Percentiles rank a stretch among this genome's conserved stretches.
phyloP scores from a whole-genome alignment of 345 rosid genomes.

The Reutealis trisperma region DNA sequence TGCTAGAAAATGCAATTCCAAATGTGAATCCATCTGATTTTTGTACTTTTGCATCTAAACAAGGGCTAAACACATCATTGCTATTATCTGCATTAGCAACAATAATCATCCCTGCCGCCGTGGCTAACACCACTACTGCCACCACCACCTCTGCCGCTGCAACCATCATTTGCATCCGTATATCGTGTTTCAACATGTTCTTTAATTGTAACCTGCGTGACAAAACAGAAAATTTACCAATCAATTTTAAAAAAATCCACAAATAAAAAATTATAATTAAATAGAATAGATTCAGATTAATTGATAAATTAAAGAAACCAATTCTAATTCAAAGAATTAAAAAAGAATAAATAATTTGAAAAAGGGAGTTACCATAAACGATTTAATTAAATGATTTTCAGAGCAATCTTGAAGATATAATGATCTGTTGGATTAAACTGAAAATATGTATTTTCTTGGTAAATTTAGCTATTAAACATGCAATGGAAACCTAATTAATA shows the following conservation, averaged over 20 bases:
- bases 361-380: neutral
- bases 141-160: neutral
- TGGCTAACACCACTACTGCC: neutral
- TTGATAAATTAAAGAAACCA: neutral
- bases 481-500: neutral
- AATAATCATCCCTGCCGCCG: conserved; percentile 21
- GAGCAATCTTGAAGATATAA: conserved; percentile 1
- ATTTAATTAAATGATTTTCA: too few species aligned
- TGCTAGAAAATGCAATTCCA: conserved; percentile 66
- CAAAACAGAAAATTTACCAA: neutral
- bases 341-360: neutral
- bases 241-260: neutral
- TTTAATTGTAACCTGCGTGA: conserved; percentile 13
- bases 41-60: conserved; percentile 60
- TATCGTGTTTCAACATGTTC: conserved; percentile 14
- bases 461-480: neutral
- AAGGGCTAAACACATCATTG: conserved; percentile 62
- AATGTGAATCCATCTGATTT: conserved; percentile 77
- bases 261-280: too few species aligned
- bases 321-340: neutral
- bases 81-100: conserved; percentile 49
- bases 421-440: neutral
- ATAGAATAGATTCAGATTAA: neutral
- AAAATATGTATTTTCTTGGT: too few species aligned
- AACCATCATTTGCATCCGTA: neutral